These are phyloP conservation scores for Dioszegia crocea DNA, from an alignment of 768 basidiomycete genomes.

Conservation along the genomic window DNA sequence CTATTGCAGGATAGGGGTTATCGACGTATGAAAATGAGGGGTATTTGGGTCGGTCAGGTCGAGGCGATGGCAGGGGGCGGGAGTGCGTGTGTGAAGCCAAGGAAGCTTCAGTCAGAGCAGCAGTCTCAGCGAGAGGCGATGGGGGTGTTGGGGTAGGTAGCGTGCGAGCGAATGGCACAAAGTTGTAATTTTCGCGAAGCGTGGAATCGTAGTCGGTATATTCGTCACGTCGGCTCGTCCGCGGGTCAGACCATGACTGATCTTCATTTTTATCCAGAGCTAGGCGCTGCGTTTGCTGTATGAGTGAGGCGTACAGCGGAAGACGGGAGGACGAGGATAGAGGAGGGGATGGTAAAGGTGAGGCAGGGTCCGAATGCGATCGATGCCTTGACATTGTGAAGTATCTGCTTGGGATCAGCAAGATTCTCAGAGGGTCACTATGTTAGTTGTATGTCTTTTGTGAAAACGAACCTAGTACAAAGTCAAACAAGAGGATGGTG, in stretches of 20 bases:
- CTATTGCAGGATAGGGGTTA: neutral
- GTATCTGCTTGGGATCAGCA: neutral
- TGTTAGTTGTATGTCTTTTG: too few species aligned
- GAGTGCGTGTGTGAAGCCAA: neutral
- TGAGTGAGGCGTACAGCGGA: neutral
- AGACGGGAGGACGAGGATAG: constrained; percentile 1
- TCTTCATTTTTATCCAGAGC: too few species aligned
- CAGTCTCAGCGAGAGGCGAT: neutral
- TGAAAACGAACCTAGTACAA: too few species aligned
- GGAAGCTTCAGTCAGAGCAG: neutral
- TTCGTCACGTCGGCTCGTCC: too few species aligned
- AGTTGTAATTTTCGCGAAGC: too few species aligned
- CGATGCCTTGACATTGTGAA: constrained; percentile 8
- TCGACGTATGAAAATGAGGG: neutral
- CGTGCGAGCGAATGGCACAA: too few species aligned
- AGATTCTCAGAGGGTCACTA: too few species aligned
- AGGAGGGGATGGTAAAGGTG: constrained; percentile 1
- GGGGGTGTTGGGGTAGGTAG: too few species aligned
- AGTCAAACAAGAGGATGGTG: too few species aligned
- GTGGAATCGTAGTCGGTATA: too few species aligned
- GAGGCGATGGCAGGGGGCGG: neutral
- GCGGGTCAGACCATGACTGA: too few species aligned
- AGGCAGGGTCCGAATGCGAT: constrained; percentile 2
- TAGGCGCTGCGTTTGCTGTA: neutral
- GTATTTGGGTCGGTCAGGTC: neutral